phyloP scores from a whole-genome alignment of 2,329 filamentous ascomycete species.

The Aureobasidium musti region DNA sequence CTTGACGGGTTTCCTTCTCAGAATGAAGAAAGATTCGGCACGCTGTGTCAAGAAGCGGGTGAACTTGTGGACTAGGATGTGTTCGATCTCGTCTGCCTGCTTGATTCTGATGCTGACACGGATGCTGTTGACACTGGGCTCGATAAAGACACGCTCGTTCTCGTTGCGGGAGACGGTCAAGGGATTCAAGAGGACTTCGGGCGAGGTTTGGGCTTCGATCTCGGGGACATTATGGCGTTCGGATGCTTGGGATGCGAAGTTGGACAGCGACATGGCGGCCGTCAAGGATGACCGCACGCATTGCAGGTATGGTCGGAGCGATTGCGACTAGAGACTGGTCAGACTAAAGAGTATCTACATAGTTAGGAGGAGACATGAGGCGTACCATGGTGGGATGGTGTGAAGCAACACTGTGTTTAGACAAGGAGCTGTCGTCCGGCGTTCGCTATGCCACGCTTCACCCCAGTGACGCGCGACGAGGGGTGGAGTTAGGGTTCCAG shows the following conservation, averaged over 20 bases:
- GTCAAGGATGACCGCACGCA: constrained; percentile 94
- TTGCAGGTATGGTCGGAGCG: constrained; percentile 91
- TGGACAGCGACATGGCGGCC: constrained; percentile 87
- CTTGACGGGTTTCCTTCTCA: constrained; percentile 93
- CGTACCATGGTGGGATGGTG: not conserved
- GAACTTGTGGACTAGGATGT: constrained; percentile 98
- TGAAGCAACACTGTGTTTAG: not conserved
- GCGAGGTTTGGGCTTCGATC: constrained; percentile 88
- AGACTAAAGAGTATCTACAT: not conserved
- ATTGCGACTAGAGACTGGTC: constrained; percentile 72
- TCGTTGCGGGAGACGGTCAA: constrained; percentile 91
- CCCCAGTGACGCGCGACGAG: constrained; percentile 2
- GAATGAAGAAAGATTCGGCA: constrained; percentile 95
- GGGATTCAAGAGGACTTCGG: constrained; percentile 90
- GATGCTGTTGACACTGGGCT: constrained; percentile 95
- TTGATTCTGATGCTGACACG: constrained; percentile 99
- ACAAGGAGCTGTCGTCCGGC: constrained; percentile 19
- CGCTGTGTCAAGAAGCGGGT: constrained; percentile 94
- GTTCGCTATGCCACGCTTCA: constrained; percentile 1
- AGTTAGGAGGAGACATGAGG: no score
- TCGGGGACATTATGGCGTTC: constrained; percentile 98
- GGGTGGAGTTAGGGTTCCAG: not conserved
- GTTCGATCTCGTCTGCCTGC: constrained; percentile 98
- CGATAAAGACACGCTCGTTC: constrained; percentile 93
- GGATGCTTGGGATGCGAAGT: constrained; percentile 95